phyloP scores from a whole-genome alignment of 192 early-diverging fungal genomes.

The Entomortierella chlamydospora region DNA sequence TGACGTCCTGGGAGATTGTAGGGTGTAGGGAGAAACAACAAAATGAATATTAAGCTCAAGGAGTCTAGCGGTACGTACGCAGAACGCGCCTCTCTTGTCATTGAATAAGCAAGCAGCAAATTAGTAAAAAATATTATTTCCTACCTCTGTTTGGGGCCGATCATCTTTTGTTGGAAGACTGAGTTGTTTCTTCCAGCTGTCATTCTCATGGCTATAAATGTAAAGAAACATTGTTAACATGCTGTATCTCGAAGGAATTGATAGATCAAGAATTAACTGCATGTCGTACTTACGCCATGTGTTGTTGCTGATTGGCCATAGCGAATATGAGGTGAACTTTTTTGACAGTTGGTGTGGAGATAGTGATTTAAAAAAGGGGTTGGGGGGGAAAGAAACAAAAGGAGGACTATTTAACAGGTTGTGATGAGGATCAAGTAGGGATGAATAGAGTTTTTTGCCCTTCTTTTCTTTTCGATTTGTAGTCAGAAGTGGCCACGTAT shows the following conservation, averaged over 20 bases:
- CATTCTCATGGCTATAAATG: conserved; percentile 66
- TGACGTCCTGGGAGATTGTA: conserved; percentile 31
- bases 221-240: background rate
- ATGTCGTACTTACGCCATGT: conserved; percentile 39
- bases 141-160: conserved; percentile 91
- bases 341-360: too few species aligned
- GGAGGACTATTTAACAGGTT: background rate
- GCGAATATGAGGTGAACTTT: too few species aligned
- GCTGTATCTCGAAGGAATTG: background rate
- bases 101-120: too few species aligned
- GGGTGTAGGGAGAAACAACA: too few species aligned
- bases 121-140: too few species aligned
- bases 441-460: too few species aligned
- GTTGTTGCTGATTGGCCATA: conserved; percentile 35
- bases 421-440: too few species aligned
- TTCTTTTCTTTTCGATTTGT: too few species aligned
- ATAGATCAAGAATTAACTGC: too few species aligned
- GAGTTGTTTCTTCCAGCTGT: conserved; percentile 83
- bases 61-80: too few species aligned
- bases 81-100: too few species aligned
- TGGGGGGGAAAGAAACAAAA: background rate
- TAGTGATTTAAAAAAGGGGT: background rate
- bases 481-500: background rate
- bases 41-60: too few species aligned
- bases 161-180: conserved; percentile 85